These are phyloP conservation scores for Ramularia collo-cygni DNA, from an alignment of 2,329 filamentous ascomycete species.

Conservation along the genomic window DNA sequence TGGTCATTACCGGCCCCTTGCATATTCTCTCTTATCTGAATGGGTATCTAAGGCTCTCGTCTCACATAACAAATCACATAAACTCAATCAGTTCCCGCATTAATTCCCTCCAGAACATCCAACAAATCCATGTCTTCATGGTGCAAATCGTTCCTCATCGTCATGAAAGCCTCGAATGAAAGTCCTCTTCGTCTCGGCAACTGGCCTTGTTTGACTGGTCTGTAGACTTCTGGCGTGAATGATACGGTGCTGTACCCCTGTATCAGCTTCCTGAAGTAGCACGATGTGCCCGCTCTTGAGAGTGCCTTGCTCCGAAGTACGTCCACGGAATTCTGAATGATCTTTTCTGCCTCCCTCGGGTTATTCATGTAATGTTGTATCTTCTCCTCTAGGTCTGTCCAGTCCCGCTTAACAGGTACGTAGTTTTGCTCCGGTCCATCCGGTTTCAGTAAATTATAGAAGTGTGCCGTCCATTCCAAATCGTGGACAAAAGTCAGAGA, in stretches of 20 bases:
- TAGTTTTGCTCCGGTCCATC: conserved; percentile 25
- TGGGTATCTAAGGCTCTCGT: too few species aligned
- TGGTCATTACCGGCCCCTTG: too few species aligned
- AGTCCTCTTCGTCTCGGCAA: conserved; percentile 5
- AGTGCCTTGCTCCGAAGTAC: conserved; percentile 25
- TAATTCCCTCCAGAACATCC: too few species aligned
- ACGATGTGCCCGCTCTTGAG: conserved; percentile 26
- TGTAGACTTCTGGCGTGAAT: conserved; percentile 19
- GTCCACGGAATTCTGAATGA: conserved; percentile 22
- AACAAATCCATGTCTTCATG: too few species aligned
- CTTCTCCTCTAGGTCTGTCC: conserved; percentile 22
- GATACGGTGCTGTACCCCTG: conserved; percentile 21
- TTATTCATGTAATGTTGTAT: conserved; percentile 21
- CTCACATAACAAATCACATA: too few species aligned
- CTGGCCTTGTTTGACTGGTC: conserved; percentile 3
- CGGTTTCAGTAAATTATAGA: conserved; percentile 21
- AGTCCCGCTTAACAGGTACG: conserved; percentile 21
- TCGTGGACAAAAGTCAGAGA: conserved; percentile 24
- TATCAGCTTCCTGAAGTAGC: conserved; percentile 27
- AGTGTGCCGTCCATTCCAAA: conserved; percentile 21
- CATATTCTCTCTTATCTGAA: too few species aligned
- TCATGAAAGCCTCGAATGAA: conserved; percentile 6
- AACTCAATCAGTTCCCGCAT: too few species aligned
- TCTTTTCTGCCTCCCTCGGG: conserved; percentile 17
- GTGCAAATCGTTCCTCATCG: not conserved